phyloP scores from a whole-genome alignment of 257 asterid species.

The Leptodermis oblonga region DNA sequence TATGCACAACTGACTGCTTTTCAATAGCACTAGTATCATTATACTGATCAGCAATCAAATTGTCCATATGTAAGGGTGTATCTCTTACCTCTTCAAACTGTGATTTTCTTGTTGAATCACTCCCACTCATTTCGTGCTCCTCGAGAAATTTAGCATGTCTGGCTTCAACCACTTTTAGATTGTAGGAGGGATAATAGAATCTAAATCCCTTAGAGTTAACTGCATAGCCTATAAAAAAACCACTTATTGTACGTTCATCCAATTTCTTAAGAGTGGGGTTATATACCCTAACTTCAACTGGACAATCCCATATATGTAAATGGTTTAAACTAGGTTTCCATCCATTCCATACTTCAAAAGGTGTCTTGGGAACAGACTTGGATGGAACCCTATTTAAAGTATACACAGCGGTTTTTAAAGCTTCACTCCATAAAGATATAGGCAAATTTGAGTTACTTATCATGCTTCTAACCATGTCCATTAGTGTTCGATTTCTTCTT shows the following conservation, averaged over 20 bases:
- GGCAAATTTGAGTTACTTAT: not conserved
- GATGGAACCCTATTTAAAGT: not conserved
- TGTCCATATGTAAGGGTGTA: not conserved
- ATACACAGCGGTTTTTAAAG: not conserved
- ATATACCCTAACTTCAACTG: not conserved
- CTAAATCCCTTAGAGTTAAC: not conserved
- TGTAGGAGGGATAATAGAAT: not conserved
- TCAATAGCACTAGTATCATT: not conserved
- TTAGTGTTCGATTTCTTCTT: not conserved
- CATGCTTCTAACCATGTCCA: too few species aligned
- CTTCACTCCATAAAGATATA: not conserved
- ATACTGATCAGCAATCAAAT: too few species aligned
- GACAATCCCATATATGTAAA: not conserved
- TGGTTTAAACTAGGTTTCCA: not conserved
- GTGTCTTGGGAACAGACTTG: too few species aligned
- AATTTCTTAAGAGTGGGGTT: not conserved
- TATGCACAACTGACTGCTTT: too few species aligned
- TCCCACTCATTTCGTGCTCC: not conserved
- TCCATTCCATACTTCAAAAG: not conserved
- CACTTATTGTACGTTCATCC: not conserved
- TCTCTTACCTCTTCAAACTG: not conserved
- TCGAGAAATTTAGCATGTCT: not conserved
- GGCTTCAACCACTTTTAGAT: not conserved
- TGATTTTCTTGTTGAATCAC: not conserved
- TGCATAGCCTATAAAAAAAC: not conserved